Evolutionary conservation across 768 basidiomycete species (phyloP).

Genomic region (Tremella fuciformis): DNA sequence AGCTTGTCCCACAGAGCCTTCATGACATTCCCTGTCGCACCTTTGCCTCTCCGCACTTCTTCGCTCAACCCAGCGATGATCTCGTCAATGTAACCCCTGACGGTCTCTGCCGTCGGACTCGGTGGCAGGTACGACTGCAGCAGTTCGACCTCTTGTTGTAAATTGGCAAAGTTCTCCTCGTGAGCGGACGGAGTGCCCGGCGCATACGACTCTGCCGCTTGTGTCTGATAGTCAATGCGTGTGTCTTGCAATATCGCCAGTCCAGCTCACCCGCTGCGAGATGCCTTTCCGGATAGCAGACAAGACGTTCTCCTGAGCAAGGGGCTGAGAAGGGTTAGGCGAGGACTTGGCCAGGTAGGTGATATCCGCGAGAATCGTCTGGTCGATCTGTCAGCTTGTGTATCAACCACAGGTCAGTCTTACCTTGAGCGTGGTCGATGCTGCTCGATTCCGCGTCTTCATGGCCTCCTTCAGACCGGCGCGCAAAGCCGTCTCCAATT

Average conservation of each 20-base stretch:
- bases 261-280: conserved; percentile 38
- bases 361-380: conserved; percentile 45
- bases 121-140: conserved; percentile 41
- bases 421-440: conserved; percentile 42
- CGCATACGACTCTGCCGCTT: conserved; percentile 46
- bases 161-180: conserved; percentile 36
- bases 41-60: conserved; percentile 31
- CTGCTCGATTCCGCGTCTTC: conserved; percentile 46
- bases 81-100: conserved; percentile 25
- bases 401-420: background rate
- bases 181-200: conserved; percentile 38
- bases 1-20: conserved; percentile 42
- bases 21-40: conserved; percentile 44
- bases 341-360: conserved; percentile 46
- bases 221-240: conserved; percentile 16
- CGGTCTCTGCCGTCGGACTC: conserved; percentile 26
- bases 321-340: conserved; percentile 40
- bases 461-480: conserved; percentile 50
- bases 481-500: conserved; percentile 39
- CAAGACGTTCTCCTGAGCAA: conserved; percentile 38
- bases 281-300: conserved; percentile 45
- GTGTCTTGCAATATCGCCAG: no score
- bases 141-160: conserved; percentile 41
- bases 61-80: conserved; percentile 31
- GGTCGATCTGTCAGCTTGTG: background rate